These are phyloP conservation scores for Chlorencoelia australis DNA, from an alignment of 2,329 filamentous ascomycete species.

Conservation along the genomic window DNA sequence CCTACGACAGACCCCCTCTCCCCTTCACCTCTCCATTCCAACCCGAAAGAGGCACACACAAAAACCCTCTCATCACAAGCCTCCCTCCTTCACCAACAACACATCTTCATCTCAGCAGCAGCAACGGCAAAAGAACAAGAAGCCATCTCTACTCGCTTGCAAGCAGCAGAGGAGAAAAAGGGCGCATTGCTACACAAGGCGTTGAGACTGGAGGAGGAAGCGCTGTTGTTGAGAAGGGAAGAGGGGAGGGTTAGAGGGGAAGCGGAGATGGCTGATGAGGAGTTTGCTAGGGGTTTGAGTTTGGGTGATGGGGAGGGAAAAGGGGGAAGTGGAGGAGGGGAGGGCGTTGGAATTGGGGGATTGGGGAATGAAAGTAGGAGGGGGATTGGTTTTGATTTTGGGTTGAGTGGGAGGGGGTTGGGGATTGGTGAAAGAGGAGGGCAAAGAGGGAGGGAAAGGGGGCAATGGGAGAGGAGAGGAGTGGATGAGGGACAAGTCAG, in stretches of 20 bases:
- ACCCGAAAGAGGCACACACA: conserved; percentile 3
- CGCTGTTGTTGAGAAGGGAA: conserved; percentile 16
- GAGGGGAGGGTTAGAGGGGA: conserved; percentile 19
- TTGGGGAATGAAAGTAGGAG: no score
- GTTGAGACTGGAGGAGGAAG: conserved; percentile 16
- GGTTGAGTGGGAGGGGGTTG: conserved; percentile 3
- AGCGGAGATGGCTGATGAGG: conserved; percentile 17
- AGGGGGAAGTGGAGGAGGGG: no score
- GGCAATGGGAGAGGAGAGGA: no score
- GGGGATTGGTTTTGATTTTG: no score
- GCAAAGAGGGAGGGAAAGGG: no score
- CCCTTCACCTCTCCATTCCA: not conserved
- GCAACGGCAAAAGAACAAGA: conserved; percentile 17
- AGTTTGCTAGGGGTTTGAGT: conserved; percentile 19
- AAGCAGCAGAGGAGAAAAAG: conserved; percentile 4
- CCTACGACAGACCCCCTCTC: not conserved
- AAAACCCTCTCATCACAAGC: not conserved
- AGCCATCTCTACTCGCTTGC: conserved; percentile 7
- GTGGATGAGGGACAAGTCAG: not conserved
- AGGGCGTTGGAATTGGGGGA: no score
- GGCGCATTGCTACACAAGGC: conserved; percentile 15
- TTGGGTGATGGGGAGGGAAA: conserved; percentile 11
- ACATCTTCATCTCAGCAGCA: conserved; percentile 11
- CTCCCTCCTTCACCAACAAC: conserved; percentile 7
- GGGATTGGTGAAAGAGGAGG: not conserved